Conservation (phyloP, 306 rosid genomes). For the Vicia sativa region DNA sequence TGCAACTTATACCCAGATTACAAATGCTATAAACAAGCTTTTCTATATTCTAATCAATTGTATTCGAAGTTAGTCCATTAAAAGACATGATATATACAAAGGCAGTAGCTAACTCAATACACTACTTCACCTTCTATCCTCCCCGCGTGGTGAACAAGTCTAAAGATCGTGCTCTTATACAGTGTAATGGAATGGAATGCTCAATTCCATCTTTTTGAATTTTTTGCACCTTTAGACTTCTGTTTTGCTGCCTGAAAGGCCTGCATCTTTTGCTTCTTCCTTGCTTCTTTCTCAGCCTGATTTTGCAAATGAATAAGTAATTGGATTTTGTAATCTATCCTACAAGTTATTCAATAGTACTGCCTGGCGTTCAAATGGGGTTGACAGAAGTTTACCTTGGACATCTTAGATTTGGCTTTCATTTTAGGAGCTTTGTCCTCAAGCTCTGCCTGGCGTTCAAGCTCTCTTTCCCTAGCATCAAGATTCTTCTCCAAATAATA, state of each 20-base stretch:
- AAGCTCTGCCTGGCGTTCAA: constrained; percentile 89
- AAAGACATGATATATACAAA: constrained; percentile 53
- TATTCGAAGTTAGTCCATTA: constrained; percentile 42
- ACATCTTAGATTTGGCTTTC: constrained; percentile 98
- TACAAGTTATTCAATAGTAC: constrained; percentile 16
- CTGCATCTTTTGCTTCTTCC: constrained; percentile 84
- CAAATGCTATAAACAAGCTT: constrained; percentile 25
- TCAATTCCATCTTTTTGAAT: constrained; percentile 91
- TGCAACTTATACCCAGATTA: neutral
- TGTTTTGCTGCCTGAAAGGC: constrained; percentile 94
- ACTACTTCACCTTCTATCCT: constrained; percentile 44
- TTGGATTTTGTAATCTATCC: constrained; percentile 4
- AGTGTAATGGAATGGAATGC: constrained; percentile 21
- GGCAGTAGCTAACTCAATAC: constrained; percentile 46
- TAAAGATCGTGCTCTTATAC: constrained; percentile 14
- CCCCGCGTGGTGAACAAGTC: constrained; percentile 27
- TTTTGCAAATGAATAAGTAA: constrained; percentile 16
- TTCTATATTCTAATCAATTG: constrained; percentile 35
- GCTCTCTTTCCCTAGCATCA: constrained; percentile 79
- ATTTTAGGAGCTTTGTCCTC: constrained; percentile 92
- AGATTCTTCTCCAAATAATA: constrained; percentile 94
- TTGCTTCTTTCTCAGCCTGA: constrained; percentile 94
- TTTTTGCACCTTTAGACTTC: constrained; percentile 79
- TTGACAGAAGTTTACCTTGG: constrained; percentile 61
- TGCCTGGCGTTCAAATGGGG: neutral